Percentiles rank a stretch among this genome's conserved stretches.
Evolutionary conservation across 768 basidiomycete species (phyloP).

Genomic region (Mrakia blollopis): DNA sequence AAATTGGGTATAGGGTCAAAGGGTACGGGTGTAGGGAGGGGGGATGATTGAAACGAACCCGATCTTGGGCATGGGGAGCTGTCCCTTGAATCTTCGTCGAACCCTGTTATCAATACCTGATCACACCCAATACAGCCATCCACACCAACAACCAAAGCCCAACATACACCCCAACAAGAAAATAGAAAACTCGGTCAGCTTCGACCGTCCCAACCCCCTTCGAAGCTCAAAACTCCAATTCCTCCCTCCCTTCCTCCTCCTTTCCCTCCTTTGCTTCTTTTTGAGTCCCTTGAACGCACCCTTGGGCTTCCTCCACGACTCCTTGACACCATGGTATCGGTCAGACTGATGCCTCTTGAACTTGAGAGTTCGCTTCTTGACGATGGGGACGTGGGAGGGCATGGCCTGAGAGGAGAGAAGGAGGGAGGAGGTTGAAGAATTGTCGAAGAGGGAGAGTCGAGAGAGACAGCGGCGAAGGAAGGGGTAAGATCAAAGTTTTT

Average conservation of each 20-base stretch:
- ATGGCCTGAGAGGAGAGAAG: constrained; percentile 14
- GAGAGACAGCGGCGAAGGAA: neutral
- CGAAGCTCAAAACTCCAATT: neutral
- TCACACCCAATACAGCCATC: neutral
- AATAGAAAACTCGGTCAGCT: neutral
- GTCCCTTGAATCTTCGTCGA: constrained; percentile 63
- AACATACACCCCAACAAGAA: neutral
- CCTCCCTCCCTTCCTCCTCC: neutral
- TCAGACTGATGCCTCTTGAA: constrained; percentile 99
- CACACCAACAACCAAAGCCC: neutral
- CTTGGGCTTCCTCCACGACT: constrained; percentile 99
- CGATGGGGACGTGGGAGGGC: constrained; percentile 54
- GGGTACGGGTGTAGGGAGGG: neutral
- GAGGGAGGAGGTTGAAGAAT: neutral
- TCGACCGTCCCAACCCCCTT: neutral
- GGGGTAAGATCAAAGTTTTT: neutral
- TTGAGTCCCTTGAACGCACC: constrained; percentile 42
- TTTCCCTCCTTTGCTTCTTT: neutral
- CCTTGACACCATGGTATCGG: constrained; percentile 93
- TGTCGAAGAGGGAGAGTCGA: neutral
- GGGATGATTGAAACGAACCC: constrained; percentile 39
- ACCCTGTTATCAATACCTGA: constrained; percentile 79
- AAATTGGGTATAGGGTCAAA: neutral
- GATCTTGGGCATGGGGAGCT: constrained; percentile 94
- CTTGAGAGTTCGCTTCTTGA: constrained; percentile 94